Conservation (phyloP, 1,284 basidiomycete genomes). For the Apiotrichum domesticum region DNA sequence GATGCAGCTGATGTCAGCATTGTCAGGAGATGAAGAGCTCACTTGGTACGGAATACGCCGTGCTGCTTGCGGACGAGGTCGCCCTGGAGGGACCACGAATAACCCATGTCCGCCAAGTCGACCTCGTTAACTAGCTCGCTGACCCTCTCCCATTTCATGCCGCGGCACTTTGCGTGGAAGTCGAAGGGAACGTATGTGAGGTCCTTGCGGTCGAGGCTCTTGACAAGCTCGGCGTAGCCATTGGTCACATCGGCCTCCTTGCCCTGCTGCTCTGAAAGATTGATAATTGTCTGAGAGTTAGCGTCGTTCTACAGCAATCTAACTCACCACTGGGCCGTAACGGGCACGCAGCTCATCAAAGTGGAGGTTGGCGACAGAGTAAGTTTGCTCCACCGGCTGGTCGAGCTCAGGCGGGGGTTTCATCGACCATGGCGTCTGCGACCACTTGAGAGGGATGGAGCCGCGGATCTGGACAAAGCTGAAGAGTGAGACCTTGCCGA, state of each 20-base stretch:
- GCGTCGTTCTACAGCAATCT: constrained; percentile 6
- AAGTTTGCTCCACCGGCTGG: constrained; percentile 65
- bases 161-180: constrained; percentile 72
- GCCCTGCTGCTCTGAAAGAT: constrained; percentile 83
- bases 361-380: constrained; percentile 66
- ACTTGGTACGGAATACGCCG: constrained; percentile 64
- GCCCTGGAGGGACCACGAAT: constrained; percentile 74
- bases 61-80: constrained; percentile 70
- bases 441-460: constrained; percentile 86
- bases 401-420: constrained; percentile 84
- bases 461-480: constrained; percentile 84
- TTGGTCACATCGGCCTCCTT: constrained; percentile 76
- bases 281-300: constrained; percentile 62
- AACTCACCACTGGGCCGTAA: constrained; percentile 70
- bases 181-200: constrained; percentile 68
- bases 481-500: constrained; percentile 68
- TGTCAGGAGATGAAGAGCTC: constrained; percentile 3
- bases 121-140: constrained; percentile 66
- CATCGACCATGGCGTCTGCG: constrained; percentile 62
- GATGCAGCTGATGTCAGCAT: constrained; percentile 66
- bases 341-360: constrained; percentile 60
- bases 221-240: constrained; percentile 67
- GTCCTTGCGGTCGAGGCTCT: constrained; percentile 56
- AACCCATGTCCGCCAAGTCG: constrained; percentile 76
- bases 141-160: constrained; percentile 72